phyloP scores from a whole-genome alignment of 2,329 filamentous ascomycete species.

The Calonectria pteridis region DNA sequence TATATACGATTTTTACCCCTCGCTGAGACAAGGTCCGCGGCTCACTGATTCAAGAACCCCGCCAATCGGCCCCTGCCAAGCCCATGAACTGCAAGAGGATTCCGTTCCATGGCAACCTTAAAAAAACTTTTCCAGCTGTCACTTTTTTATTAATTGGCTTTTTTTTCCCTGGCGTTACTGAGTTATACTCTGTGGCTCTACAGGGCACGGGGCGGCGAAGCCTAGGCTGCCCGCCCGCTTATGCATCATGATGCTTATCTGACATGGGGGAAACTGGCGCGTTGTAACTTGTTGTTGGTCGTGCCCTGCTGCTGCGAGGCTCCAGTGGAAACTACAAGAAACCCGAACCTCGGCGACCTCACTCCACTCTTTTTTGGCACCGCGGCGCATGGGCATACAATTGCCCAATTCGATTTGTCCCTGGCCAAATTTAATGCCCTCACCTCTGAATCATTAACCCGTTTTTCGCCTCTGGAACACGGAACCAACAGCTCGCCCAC shows the following conservation, averaged over 20 bases:
- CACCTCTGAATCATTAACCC: background rate
- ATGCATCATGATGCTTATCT: background rate
- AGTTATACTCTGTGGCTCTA: too few relatives aligned
- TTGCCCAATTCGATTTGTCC: background rate
- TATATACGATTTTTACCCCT: background rate
- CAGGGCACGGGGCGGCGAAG: too few relatives aligned
- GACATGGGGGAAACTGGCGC: background rate
- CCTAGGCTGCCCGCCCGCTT: background rate
- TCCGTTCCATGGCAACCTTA: constrained; percentile 1
- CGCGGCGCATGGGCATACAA: background rate
- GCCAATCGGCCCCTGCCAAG: constrained; percentile 1
- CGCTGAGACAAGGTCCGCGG: background rate
- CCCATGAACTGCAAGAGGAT: background rate
- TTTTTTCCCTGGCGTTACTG: background rate
- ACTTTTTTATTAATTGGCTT: background rate
- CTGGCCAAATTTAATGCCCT: background rate
- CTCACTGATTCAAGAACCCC: background rate
- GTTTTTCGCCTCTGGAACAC: constrained; percentile 3
- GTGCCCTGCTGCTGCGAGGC: background rate
- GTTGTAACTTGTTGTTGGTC: too few relatives aligned
- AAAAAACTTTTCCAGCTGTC: background rate
- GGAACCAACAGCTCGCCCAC: background rate
- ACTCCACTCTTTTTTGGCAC: background rate
- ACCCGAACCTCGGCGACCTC: background rate
- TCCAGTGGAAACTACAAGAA: background rate